Conservation (phyloP, 2,329 filamentous ascomycete genomes). For the Fusarium algeriense region DNA sequence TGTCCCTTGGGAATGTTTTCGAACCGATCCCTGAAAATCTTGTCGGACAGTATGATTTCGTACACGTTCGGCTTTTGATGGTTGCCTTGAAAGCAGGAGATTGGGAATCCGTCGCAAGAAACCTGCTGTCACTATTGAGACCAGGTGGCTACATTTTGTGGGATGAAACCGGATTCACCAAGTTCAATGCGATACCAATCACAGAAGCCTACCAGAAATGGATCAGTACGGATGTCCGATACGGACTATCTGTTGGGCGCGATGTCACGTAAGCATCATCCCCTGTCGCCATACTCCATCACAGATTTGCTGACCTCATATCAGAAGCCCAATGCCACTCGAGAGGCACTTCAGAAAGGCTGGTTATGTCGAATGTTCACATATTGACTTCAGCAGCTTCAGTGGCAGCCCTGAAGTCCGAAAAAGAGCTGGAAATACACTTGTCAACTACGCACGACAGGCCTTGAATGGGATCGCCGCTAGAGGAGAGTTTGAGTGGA, state of each 20-base stretch:
- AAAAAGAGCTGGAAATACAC: background rate
- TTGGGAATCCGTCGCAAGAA: constrained; percentile 1
- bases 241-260: background rate
- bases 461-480: constrained; percentile 2
- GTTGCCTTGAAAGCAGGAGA: background rate
- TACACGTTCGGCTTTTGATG: constrained; percentile 11
- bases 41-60: constrained; percentile 1
- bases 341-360: background rate
- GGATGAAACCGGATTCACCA: constrained; percentile 15
- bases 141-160: constrained; percentile 13
- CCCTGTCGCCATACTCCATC: too few species aligned
- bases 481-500: constrained; percentile 1
- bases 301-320: background rate
- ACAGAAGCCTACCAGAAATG: constrained; percentile 12
- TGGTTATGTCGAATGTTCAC: constrained; percentile 1
- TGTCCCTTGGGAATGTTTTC: background rate
- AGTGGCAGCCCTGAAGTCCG: background rate
- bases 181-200: background rate
- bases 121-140: background rate
- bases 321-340: background rate
- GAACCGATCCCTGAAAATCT: background rate
- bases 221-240: constrained; percentile 10
- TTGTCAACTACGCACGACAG: constrained; percentile 3
- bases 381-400: constrained; percentile 12
- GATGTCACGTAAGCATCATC: constrained; percentile 8